Conservation (phyloP, 257 asterid genomes). For the Solanum peruvianum region DNA sequence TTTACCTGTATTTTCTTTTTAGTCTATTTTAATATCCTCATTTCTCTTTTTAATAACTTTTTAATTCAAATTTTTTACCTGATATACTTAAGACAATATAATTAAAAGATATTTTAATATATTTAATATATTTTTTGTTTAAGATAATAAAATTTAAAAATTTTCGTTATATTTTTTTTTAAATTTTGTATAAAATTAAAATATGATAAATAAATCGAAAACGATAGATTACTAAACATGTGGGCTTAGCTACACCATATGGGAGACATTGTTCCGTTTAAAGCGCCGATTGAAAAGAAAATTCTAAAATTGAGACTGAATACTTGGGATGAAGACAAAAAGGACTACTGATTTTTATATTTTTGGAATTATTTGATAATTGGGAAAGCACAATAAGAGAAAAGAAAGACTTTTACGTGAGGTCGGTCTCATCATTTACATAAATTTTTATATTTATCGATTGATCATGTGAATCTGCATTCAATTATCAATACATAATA, state of each 20-base stretch:
- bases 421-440: neutral
- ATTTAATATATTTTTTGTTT: neutral
- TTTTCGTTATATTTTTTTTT: rapidly evolving
- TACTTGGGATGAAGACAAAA: neutral
- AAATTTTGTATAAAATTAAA: neutral
- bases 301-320: neutral
- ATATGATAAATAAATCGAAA: too few species aligned
- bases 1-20: neutral
- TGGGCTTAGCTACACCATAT: neutral
- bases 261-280: conserved; percentile 18
- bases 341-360: neutral
- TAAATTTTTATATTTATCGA: too few species aligned
- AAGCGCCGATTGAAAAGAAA: conserved; percentile 12
- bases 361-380: neutral
- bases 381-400: neutral
- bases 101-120: neutral
- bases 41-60: rapidly evolving
- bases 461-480: neutral
- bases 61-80: neutral
- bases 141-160: neutral
- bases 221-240: neutral
- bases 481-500: neutral
- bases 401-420: neutral
- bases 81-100: neutral
- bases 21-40: neutral